Conservation (phyloP, 768 basidiomycete genomes). For the Calocybe indica region DNA sequence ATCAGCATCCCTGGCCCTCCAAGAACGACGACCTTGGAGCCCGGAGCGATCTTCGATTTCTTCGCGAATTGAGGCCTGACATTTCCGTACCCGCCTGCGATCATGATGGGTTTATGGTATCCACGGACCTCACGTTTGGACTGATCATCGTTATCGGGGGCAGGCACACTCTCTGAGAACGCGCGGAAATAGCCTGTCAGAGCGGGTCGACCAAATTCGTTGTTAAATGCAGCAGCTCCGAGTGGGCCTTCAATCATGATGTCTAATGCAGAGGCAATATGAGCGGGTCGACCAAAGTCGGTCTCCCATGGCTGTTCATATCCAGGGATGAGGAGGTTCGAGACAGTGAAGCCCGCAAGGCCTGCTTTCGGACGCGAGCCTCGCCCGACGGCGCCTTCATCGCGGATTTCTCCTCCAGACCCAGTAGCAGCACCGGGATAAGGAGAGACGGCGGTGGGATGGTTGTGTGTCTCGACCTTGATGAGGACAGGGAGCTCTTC, state of each 20-base stretch:
- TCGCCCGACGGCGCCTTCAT: conserved; percentile 93
- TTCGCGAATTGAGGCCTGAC: conserved; percentile 79
- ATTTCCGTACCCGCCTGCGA: conserved; percentile 94
- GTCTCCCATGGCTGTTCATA: conserved; percentile 94
- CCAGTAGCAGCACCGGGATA: conserved; percentile 99
- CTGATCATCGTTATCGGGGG: conserved; percentile 37
- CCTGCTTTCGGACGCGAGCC: conserved; percentile 98
- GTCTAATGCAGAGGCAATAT: conserved; percentile 90
- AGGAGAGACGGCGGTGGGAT: conserved; percentile 97
- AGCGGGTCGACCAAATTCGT: conserved; percentile 95
- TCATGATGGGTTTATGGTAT: conserved; percentile 99
- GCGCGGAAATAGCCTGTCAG: conserved; percentile 94
- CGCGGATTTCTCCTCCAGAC: conserved; percentile 96
- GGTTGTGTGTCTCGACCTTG: conserved; percentile 99
- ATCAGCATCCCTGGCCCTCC: conserved; percentile 97
- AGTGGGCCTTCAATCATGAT: conserved; percentile 98
- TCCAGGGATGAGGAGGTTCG: conserved; percentile 89
- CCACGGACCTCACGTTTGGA: conserved; percentile 63
- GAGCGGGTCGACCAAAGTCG: conserved; percentile 83
- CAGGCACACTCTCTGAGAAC: conserved; percentile 73
- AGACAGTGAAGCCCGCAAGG: conserved; percentile 86
- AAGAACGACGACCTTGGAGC: conserved; percentile 85
- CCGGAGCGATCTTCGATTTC: conserved; percentile 72
- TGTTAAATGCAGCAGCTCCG: conserved; percentile 94
- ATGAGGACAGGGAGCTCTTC: conserved; percentile 87